phyloP scores from a whole-genome alignment of 1,139 yeast species.

The Hyphopichia pseudoburtonii region DNA sequence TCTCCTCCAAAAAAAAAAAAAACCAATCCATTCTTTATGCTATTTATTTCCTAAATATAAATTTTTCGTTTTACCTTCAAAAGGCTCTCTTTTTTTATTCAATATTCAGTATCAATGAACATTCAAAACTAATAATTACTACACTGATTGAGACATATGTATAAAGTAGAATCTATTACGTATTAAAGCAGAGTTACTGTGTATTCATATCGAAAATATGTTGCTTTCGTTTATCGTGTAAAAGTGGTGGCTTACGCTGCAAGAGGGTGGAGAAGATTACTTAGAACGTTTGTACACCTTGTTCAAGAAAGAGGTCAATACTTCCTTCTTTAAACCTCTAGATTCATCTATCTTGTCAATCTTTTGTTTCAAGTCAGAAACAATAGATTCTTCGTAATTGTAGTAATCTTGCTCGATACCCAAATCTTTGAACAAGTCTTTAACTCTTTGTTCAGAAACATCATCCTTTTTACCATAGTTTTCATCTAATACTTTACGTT shows the following conservation, averaged over 20 bases:
- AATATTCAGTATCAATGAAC: background rate
- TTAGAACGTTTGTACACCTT: constrained; percentile 94
- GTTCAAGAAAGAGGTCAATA: constrained; percentile 76
- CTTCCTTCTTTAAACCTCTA: constrained; percentile 87
- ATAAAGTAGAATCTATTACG: too few relatives aligned
- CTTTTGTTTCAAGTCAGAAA: constrained; percentile 58
- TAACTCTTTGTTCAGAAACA: constrained; percentile 68
- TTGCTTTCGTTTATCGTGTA: too few relatives aligned
- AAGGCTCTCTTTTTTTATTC: background rate
- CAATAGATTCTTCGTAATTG: constrained; percentile 80
- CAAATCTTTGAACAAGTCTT: constrained; percentile 72
- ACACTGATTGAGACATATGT: background rate
- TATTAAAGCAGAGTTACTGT: too few relatives aligned
- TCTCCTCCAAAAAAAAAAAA: background rate
- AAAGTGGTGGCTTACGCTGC: too few relatives aligned
- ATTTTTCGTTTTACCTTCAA: background rate
- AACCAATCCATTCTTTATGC: background rate
- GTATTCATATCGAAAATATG: too few relatives aligned
- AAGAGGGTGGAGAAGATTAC: too few relatives aligned
- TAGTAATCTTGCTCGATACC: constrained; percentile 69
- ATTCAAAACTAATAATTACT: background rate
- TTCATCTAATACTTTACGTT: constrained; percentile 76
- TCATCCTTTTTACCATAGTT: constrained; percentile 88
- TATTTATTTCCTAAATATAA: constrained; percentile 3
- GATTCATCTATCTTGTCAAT: constrained; percentile 80